Evolutionary conservation across 1,139 yeast genomes (phyloP), one percentile per base, ranked within the genome.

Genomic region (Candida glucosophila): DNA sequence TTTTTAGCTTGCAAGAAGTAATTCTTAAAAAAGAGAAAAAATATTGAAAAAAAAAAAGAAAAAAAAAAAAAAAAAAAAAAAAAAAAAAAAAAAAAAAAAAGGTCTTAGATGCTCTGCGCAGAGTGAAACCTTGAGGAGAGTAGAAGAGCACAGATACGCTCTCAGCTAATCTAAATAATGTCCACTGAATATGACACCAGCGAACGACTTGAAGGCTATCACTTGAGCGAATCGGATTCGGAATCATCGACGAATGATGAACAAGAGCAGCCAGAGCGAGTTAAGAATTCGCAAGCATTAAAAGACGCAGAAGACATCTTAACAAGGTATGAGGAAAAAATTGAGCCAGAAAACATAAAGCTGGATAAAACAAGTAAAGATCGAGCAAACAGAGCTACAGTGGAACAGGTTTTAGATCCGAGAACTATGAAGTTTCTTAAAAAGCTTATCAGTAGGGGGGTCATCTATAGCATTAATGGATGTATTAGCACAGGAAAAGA

Each of bases 401-500:
- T 86, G 12, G 97, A 92, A 43, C 95, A 88, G 50, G 98, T 90
- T 3, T 58, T 92, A 32, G 99, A 92, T 51, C 97, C 97, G 2
- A 67, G 97, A 37, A 92, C 99, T 1, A 67, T 90, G 61, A 63
- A 74, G 43, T 88, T 88, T 45, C 59, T 92, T 34, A 76, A 77
- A 29, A 85, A 83, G 35, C 67, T 92, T 51, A 77, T 85, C 49
- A 81, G 77, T 45, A 77, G 80, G 41, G 95, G 95, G 3, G 67
- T 81, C 9, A 73, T 92, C 17, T 73, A 90, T 6, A 75, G 83
- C 39, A 78, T 92, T 43, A 85, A 88, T 43, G 98, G 98, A 6
- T 90, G 98, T 49, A 69, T 92, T 26, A 77, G 93, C 43, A 92
- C 98, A 0, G 99, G 99, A 22, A 92, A 92, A 51, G 99, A 92